Base-by-base conservation (phyloP, 768 basidiomycete genomes). In the Sarcomyxa edulis region DNA sequence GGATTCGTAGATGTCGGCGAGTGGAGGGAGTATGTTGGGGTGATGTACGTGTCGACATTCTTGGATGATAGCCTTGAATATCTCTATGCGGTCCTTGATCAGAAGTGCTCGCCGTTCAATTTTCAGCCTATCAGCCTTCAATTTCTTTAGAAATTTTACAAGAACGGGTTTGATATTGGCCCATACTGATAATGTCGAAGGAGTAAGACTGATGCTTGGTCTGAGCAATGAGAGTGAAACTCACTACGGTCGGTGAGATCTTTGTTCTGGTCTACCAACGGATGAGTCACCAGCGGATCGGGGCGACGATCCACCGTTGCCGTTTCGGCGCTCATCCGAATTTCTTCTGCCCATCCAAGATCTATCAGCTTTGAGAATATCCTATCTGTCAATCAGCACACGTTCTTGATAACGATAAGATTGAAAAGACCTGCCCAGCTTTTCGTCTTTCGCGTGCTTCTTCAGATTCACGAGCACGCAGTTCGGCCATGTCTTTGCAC, bases 231-330 rank as follows among this genome's bases (percentile, higher is more conserved):
- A 42, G 25, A 49, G 42, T 7, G 47, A n/a, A 39, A 60, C 72
- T 31, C 51, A 78, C 77, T 69, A 33, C 72, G 68, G 19, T 66
- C 55, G 2, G 76, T 78, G 38, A 79, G 52, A 11, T 60, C 66
- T 38, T 64, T 65, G 0, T 77, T 66, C 43, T 66, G 59, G 46
- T 64, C 71, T 36, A 76, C 76, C 2, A 68, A 58, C 35, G 77
- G 67, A 45, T 66, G 60, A 45, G 64, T 72, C 37, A 76, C 76
- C 2, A 68, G 58, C 32, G 52, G 64, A 35, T 75, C 74, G 10
- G 60, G 51, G 15, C 45, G 51, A 16, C 78, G 37, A 12, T 31
- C 23, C 16, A 45, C 31, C 3, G 22, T 18, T n/a, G 27, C 28
- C 5, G 32, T 12, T 14, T 18, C 15, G 20, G 44, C 37, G 9